A percentile compares a stretch with the other conserved stretches of the same genome.
Conservation (phyloP, 805 yeast genomes). For the Komagataella ulmi region DNA sequence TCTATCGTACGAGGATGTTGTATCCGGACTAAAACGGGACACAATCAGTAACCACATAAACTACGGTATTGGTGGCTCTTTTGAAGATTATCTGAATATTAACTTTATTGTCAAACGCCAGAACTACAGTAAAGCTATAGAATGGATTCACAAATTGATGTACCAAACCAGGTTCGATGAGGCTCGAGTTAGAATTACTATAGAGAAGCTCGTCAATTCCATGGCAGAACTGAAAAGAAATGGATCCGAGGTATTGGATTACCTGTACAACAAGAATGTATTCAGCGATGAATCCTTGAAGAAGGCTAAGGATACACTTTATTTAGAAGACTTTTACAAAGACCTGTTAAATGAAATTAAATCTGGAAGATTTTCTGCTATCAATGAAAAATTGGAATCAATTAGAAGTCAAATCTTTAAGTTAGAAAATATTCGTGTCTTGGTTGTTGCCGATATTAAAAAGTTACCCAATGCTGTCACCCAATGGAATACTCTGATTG, state of each 20-base stretch:
- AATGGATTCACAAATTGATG: slow-evolving; percentile 62
- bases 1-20: slow-evolving; percentile 65
- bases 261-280: slow-evolving; percentile 40
- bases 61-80: slow-evolving; percentile 43
- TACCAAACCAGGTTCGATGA: slow-evolving; percentile 61
- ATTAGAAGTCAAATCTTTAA: slow-evolving; percentile 40
- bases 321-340: slow-evolving; percentile 44
- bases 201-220: slow-evolving; percentile 47
- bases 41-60: slow-evolving; percentile 46
- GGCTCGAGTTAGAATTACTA: slow-evolving; percentile 49
- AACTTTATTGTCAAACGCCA: slow-evolving; percentile 44
- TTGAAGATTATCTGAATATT: slow-evolving; percentile 54
- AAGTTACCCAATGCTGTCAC: slow-evolving; percentile 41
- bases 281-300: slow-evolving; percentile 49
- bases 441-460: slow-evolving; percentile 58
- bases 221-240: slow-evolving; percentile 52
- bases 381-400: slow-evolving; percentile 35
- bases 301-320: slow-evolving; percentile 52
- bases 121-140: slow-evolving; percentile 56
- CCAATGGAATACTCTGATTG: slow-evolving; percentile 34
- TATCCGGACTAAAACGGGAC: slow-evolving; percentile 58
- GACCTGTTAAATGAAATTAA: slow-evolving; percentile 34
- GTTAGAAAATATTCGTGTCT: slow-evolving; percentile 46
- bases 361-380: slow-evolving; percentile 33
- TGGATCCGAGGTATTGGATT: slow-evolving; percentile 51